Percentiles rank a stretch among this genome's conserved stretches.
phyloP scores from a whole-genome alignment of 768 basidiomycete genomes.

The Mycena haematopus region DNA sequence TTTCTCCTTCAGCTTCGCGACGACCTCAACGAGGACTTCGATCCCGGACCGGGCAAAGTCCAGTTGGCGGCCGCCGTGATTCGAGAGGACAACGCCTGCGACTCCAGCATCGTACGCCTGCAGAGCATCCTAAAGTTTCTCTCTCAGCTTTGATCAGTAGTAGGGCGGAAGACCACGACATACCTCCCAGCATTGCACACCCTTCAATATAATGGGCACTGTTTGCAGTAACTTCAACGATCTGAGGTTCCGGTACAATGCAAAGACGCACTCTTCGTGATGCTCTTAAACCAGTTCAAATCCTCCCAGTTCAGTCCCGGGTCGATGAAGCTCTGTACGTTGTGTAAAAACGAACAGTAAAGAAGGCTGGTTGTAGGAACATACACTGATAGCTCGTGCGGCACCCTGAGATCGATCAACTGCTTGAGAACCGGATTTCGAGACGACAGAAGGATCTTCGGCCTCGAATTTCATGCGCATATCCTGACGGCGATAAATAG shows the following conservation, averaged over 20 bases:
- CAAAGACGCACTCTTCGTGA: slow-evolving; percentile 65
- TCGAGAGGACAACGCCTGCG: slow-evolving; percentile 83
- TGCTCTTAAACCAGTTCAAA: slow-evolving; percentile 79
- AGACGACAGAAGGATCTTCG: slow-evolving; percentile 68
- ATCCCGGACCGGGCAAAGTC: slow-evolving; percentile 88
- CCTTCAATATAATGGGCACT: slow-evolving; percentile 94
- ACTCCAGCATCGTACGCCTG: slow-evolving; percentile 80
- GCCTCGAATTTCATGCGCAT: slow-evolving; percentile 94
- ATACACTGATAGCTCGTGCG: slow-evolving; percentile 89
- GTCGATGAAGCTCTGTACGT: slow-evolving; percentile 91
- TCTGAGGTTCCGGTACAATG: neutral
- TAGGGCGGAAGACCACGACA: slow-evolving; percentile 19
- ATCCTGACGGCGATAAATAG: slow-evolving; percentile 46
- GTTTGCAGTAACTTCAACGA: slow-evolving; percentile 5
- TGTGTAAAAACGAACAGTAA: neutral
- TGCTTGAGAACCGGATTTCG: slow-evolving; percentile 54
- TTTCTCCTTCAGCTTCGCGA: slow-evolving; percentile 67
- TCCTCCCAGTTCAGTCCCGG: slow-evolving; percentile 89
- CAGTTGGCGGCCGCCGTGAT: slow-evolving; percentile 82
- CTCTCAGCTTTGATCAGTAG: neutral
- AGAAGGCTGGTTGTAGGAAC: slow-evolving; percentile 33
- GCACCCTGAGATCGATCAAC: slow-evolving; percentile 92
- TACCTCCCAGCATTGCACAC: slow-evolving; percentile 86
- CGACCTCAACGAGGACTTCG: slow-evolving; percentile 89
- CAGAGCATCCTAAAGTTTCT: slow-evolving; percentile 67